phyloP scores from a whole-genome alignment of 2,329 filamentous ascomycete genomes.

The Davidsoniella virescens region DNA sequence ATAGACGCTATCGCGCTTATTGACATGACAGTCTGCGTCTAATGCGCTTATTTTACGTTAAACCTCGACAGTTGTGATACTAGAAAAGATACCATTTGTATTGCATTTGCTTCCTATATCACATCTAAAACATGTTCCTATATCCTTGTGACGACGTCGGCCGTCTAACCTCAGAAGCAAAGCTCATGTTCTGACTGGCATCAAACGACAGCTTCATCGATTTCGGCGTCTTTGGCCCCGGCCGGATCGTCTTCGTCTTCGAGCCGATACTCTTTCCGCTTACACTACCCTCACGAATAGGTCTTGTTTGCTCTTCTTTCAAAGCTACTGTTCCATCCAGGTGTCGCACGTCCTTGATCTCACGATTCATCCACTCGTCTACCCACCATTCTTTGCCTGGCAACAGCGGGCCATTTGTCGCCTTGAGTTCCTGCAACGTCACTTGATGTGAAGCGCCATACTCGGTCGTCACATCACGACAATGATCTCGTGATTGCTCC shows the following conservation, averaged over 20 bases:
- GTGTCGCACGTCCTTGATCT: neutral
- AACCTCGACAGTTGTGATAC: no score
- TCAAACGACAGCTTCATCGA: neutral
- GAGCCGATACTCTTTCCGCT: neutral
- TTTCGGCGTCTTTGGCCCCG: neutral
- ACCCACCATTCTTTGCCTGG: neutral
- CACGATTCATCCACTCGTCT: neutral
- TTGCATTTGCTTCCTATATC: no score
- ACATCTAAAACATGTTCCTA: neutral
- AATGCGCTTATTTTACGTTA: no score
- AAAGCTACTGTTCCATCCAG: neutral
- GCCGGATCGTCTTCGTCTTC: neutral
- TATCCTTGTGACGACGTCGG: neutral
- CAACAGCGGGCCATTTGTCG: no score
- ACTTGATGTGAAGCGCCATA: neutral
- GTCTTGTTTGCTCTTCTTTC: neutral
- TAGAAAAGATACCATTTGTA: no score
- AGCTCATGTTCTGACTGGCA: no score
- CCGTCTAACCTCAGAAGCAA: no score
- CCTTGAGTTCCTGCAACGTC: neutral
- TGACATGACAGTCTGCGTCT: no score
- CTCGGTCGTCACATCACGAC: neutral
- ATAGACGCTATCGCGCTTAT: no score
- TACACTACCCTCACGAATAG: neutral
- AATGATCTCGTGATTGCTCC: neutral